A percentile compares a stretch with the other conserved stretches of the same genome.
These are phyloP conservation scores for Monosporascus sp. DNA, from an alignment of 2,329 filamentous ascomycete genomes.

Conservation along the genomic window DNA sequence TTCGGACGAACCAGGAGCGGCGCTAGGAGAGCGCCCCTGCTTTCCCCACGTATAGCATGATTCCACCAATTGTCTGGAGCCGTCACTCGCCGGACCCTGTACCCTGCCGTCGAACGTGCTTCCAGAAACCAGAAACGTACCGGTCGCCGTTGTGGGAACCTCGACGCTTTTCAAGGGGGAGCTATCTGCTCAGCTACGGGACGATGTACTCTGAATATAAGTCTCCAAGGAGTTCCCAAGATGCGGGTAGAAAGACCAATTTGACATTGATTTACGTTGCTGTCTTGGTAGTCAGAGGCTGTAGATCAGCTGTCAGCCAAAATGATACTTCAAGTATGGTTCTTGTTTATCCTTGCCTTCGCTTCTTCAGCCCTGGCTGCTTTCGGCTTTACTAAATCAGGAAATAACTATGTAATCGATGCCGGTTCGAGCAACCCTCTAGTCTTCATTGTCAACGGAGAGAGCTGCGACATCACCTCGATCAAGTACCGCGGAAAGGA, in stretches of 20 bases:
- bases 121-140: no score
- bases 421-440: conserved; percentile 39
- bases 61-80: conserved; percentile 8
- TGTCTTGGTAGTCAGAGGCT: background rate
- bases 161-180: no score
- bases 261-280: background rate
- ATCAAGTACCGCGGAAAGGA: conserved; percentile 55
- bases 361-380: conserved; percentile 23
- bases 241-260: background rate
- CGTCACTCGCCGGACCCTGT: background rate
- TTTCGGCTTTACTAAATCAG: conserved; percentile 28
- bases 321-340: conserved; percentile 19
- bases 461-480: conserved; percentile 59
- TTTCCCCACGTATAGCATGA: conserved; percentile 2
- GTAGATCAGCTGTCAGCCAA: conserved; percentile 2
- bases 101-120: background rate
- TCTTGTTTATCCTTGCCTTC: conserved; percentile 18
- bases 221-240: background rate
- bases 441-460: conserved; percentile 44
- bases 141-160: no score
- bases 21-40: background rate
- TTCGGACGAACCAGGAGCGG: background rate
- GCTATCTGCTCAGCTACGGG: no score
- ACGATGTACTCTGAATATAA: no score
- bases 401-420: conserved; percentile 33